Percentiles rank a stretch among this genome's conserved stretches.
These are phyloP conservation scores for Cadophora malorum DNA, from an alignment of 2,329 filamentous ascomycete species.

Conservation along the genomic window DNA sequence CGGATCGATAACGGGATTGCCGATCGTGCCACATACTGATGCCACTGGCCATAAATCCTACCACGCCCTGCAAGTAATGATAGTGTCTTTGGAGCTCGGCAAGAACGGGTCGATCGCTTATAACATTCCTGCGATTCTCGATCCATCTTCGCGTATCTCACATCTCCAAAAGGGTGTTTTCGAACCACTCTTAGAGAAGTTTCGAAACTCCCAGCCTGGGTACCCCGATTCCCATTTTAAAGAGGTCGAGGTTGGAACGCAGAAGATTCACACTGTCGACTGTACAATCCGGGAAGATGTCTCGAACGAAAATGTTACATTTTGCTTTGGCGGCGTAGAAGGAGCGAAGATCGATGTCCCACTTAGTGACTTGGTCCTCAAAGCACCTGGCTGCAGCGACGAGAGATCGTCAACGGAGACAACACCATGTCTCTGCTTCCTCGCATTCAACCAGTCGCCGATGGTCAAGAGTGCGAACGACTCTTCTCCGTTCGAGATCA, in stretches of 20 bases:
- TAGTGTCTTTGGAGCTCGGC: slow-evolving; percentile 37
- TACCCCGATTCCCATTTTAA: not conserved
- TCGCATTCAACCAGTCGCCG: not conserved
- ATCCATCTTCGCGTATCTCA: not conserved
- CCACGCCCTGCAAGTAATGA: slow-evolving; percentile 35
- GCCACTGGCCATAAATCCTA: slow-evolving; percentile 33
- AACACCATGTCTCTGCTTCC: not conserved
- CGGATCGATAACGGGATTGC: slow-evolving; percentile 39
- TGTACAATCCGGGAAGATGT: not conserved
- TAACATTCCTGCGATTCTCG: not conserved
- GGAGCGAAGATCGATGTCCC: not conserved
- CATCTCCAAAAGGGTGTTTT: not conserved
- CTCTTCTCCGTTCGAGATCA: not conserved
- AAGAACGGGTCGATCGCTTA: not conserved
- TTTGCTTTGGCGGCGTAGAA: not conserved
- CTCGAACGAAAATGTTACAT: not conserved
- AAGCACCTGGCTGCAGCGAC: not conserved
- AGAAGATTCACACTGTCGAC: not conserved
- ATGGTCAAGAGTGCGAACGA: not conserved
- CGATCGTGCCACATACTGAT: slow-evolving; percentile 22
- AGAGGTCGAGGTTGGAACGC: not conserved
- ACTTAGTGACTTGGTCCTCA: not conserved
- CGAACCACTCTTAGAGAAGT: not conserved
- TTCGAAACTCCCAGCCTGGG: not conserved
- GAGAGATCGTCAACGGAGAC: too few relatives aligned